Percentiles rank a stretch among this genome's conserved stretches.
phyloP scores from a whole-genome alignment of 2,329 filamentous ascomycete genomes.

The Pseudocercospora ulei region DNA sequence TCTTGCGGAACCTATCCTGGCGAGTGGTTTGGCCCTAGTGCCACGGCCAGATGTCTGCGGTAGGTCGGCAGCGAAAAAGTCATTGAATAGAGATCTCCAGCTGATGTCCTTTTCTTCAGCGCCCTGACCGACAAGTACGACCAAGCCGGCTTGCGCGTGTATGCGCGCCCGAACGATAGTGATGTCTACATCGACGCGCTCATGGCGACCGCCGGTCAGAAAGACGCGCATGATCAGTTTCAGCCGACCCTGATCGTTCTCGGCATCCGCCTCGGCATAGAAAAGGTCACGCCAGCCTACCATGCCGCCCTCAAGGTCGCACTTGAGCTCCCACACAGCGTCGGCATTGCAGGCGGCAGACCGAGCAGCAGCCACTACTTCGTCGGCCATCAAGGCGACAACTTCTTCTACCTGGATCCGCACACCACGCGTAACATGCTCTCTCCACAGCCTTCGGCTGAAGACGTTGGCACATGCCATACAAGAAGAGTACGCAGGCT shows the following conservation, averaged over 20 bases:
- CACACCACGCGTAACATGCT: constrained; percentile 73
- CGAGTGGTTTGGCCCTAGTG: constrained; percentile 98
- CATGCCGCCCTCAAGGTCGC: constrained; percentile 83
- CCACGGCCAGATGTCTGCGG: constrained; percentile 89
- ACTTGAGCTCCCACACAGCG: constrained; percentile 80
- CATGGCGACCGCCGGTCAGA: constrained; percentile 56
- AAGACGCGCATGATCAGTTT: constrained; percentile 55
- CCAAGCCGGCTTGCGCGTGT: constrained; percentile 61
- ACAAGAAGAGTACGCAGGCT: constrained; percentile 74
- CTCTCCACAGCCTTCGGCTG: constrained; percentile 49
- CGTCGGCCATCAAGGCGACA: constrained; percentile 60
- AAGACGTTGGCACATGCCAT: constrained; percentile 76
- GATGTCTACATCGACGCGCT: constrained; percentile 91
- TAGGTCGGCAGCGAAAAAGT: too few relatives aligned
- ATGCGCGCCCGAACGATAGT: constrained; percentile 77
- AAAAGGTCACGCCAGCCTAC: constrained; percentile 88
- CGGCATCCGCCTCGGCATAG: constrained; percentile 80
- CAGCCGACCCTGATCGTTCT: constrained; percentile 80
- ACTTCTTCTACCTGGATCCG: constrained; percentile 90
- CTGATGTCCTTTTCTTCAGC: too few relatives aligned
- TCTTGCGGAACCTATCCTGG: constrained; percentile 90
- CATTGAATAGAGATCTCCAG: too few relatives aligned
- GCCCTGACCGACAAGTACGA: constrained; percentile 60
- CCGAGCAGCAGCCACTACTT: constrained; percentile 83
- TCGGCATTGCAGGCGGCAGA: constrained; percentile 89